Conservation (phyloP, 192 early-diverging fungal genomes). For the Podila clonocystis region DNA sequence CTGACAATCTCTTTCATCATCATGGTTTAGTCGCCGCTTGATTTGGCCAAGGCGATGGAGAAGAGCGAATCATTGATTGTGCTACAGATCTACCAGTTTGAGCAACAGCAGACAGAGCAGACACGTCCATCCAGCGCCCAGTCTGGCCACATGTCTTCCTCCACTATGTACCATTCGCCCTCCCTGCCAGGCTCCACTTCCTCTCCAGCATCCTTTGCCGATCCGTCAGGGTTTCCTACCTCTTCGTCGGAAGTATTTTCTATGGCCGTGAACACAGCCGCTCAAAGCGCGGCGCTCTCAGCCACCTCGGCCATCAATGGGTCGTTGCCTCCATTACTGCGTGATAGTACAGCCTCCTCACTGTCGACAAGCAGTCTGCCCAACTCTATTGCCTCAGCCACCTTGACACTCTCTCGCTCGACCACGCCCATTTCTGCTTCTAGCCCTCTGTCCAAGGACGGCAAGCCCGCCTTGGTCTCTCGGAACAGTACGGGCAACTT, state of each 20-base stretch:
- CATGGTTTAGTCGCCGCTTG: slow-evolving; percentile 56
- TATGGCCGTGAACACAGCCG: neutral
- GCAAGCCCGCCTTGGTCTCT: slow-evolving; percentile 27
- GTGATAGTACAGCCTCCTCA: neutral
- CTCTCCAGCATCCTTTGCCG: slow-evolving; percentile 29
- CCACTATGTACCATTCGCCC: slow-evolving; percentile 29
- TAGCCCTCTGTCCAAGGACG: slow-evolving; percentile 8
- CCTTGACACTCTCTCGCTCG: slow-evolving; percentile 6
- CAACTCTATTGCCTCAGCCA: neutral
- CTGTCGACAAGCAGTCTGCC: slow-evolving; percentile 21
- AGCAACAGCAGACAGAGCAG: slow-evolving; percentile 49
- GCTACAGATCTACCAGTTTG: slow-evolving; percentile 55
- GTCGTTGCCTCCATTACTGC: slow-evolving; percentile 18
- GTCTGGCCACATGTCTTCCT: slow-evolving; percentile 37
- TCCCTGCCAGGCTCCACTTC: slow-evolving; percentile 28
- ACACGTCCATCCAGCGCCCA: slow-evolving; percentile 44
- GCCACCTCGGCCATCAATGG: slow-evolving; percentile 20
- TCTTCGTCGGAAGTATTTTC: slow-evolving; percentile 1
- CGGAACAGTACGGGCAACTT: slow-evolving; percentile 36
- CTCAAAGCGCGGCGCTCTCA: slow-evolving; percentile 15
- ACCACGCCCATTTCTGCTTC: neutral
- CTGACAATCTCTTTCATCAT: neutral
- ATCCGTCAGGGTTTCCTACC: slow-evolving; percentile 21
- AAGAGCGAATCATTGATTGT: slow-evolving; percentile 65
- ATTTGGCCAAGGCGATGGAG: slow-evolving; percentile 62